Percentiles rank a stretch among this genome's conserved stretches.
Evolutionary conservation across 2,329 filamentous ascomycete species (phyloP).

Genomic region (Microdochium paspali): DNA sequence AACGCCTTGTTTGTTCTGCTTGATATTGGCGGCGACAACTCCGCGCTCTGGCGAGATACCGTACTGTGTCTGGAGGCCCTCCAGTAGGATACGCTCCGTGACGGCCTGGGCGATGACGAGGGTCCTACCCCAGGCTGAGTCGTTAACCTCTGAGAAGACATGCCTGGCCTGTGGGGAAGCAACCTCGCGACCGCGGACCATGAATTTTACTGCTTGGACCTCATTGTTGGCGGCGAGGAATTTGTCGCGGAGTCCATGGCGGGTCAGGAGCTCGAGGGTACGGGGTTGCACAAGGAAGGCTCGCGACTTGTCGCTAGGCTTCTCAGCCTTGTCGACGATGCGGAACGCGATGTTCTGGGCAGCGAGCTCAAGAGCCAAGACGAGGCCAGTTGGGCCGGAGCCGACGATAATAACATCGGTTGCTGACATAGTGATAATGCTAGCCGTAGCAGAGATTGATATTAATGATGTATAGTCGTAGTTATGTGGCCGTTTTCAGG

Average conservation of each 20-base stretch:
- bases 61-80: constrained; percentile 5
- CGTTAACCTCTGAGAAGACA: too few relatives aligned
- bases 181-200: constrained; percentile 20
- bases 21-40: constrained; percentile 7
- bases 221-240: constrained; percentile 25
- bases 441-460: too few relatives aligned
- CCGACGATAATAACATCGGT: constrained; percentile 26
- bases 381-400: constrained; percentile 29
- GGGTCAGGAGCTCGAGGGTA: constrained; percentile 36
- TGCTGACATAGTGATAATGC: too few relatives aligned
- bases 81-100: constrained; percentile 11
- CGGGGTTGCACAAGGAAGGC: constrained; percentile 36
- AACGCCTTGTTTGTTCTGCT: constrained; percentile 8
- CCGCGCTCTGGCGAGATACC: constrained; percentile 10
- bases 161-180: constrained; percentile 9
- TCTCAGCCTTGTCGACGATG: constrained; percentile 29
- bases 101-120: constrained; percentile 13
- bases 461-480: too few relatives aligned
- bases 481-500: too few relatives aligned
- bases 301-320: constrained; percentile 25
- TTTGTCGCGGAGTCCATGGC: constrained; percentile 28
- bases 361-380: constrained; percentile 23
- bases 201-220: constrained; percentile 26
- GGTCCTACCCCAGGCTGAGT: too few relatives aligned
- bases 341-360: constrained; percentile 16